Evolutionary conservation across 2,329 filamentous ascomycete species (phyloP).

Genomic region (Ceratocystis lukuohia): DNA sequence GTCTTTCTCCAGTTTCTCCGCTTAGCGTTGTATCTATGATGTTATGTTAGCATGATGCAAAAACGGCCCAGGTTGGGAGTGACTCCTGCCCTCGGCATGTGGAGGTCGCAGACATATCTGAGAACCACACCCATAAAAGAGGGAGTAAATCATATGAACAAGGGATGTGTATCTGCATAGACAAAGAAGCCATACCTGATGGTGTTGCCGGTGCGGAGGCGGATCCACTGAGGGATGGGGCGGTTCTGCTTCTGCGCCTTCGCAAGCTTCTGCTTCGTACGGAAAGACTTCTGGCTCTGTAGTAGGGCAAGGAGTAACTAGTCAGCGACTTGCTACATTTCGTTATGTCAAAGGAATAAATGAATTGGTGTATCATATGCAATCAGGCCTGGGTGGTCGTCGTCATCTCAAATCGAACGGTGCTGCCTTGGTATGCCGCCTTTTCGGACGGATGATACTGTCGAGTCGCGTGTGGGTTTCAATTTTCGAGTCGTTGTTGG

Average conservation of each 20-base stretch:
- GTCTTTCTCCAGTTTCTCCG: slow-evolving; percentile 99
- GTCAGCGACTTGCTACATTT: slow-evolving; percentile 18
- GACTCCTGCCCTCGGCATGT: background rate
- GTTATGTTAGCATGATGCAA: slow-evolving; percentile 1
- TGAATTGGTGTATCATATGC: background rate
- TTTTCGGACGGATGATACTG: background rate
- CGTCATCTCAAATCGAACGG: background rate
- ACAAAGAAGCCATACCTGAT: slow-evolving; percentile 59
- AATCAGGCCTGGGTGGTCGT: slow-evolving; percentile 2
- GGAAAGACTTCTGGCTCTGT: slow-evolving; percentile 99
- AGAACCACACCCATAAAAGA: background rate
- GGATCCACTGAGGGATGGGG: slow-evolving; percentile 99
- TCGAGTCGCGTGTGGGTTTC: background rate
- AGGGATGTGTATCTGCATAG: background rate
- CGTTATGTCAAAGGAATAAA: background rate
- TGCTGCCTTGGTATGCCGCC: background rate
- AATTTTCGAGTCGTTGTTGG: background rate
- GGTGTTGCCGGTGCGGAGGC: slow-evolving; percentile 95
- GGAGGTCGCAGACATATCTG: no score
- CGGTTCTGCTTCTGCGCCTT: slow-evolving; percentile 99
- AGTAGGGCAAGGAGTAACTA: slow-evolving; percentile 18
- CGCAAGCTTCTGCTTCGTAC: slow-evolving; percentile 99
- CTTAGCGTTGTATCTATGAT: slow-evolving; percentile 95
- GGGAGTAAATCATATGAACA: background rate
- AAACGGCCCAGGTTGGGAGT: no score